These are phyloP conservation scores for Daldinia sp. DNA, from an alignment of 2,329 filamentous ascomycete genomes.

Conservation along the genomic window DNA sequence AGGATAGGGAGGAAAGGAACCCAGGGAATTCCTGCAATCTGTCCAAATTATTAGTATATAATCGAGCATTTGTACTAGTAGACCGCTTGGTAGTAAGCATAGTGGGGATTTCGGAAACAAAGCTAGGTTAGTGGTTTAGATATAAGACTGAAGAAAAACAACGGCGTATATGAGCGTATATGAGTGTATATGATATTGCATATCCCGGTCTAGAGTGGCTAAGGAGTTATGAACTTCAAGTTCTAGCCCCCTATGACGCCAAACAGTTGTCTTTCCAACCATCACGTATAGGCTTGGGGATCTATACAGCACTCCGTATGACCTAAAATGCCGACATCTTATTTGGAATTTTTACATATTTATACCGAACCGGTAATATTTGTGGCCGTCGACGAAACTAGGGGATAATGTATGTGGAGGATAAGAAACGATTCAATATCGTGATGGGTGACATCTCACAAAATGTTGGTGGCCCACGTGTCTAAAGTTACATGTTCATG, in stretches of 20 bases:
- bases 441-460: slow-evolving; percentile 8
- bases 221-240: neutral
- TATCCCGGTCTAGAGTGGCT: neutral
- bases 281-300: neutral
- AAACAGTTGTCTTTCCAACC: neutral
- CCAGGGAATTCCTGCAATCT: slow-evolving; percentile 32
- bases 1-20: slow-evolving; percentile 1
- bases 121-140: neutral
- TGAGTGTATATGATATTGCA: neutral
- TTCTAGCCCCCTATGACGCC: neutral
- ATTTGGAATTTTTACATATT: neutral
- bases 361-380: neutral
- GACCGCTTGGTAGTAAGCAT: neutral
- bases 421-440: neutral
- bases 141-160: slow-evolving; percentile 7
- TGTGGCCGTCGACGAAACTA: neutral
- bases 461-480: neutral
- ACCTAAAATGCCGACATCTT: slow-evolving; percentile 2
- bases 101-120: neutral
- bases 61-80: neutral
- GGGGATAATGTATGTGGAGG: neutral
- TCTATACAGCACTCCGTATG: slow-evolving; percentile 9
- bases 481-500: slow-evolving; percentile 19
- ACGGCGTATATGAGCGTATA: neutral
- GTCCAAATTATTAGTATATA: slow-evolving; percentile 29